These are phyloP conservation scores for Phlebopus sp. DNA, from an alignment of 1,284 basidiomycete genomes.

Conservation along the genomic window DNA sequence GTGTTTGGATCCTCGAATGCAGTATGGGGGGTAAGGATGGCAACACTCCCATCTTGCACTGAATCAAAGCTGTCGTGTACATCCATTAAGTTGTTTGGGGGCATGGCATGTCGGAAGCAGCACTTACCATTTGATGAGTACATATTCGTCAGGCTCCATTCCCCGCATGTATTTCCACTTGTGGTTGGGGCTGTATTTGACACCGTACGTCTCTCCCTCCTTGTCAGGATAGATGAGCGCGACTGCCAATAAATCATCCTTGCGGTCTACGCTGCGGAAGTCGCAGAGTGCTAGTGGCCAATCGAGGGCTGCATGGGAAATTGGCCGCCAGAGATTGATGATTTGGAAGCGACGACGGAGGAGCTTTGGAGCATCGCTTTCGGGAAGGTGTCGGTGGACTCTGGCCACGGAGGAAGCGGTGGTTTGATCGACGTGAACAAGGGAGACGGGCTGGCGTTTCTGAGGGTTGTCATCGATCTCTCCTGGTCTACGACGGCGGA, in stretches of 20 bases:
- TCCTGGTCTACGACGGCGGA: slow-evolving; percentile 44
- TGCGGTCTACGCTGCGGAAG: slow-evolving; percentile 43
- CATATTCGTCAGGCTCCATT: slow-evolving; percentile 31
- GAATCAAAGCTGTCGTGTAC: slow-evolving; percentile 17
- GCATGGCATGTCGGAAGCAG: neutral
- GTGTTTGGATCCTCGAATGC: slow-evolving; percentile 30
- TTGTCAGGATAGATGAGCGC: slow-evolving; percentile 43
- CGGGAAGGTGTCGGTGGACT: slow-evolving; percentile 52
- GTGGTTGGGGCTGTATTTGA: slow-evolving; percentile 25
- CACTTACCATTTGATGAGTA: slow-evolving; percentile 35
- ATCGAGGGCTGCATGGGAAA: slow-evolving; percentile 47
- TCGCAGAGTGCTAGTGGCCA: slow-evolving; percentile 60
- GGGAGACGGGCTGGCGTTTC: slow-evolving; percentile 48
- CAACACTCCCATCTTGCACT: slow-evolving; percentile 14
- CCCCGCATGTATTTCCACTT: slow-evolving; percentile 37
- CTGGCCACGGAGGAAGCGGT: slow-evolving; percentile 43
- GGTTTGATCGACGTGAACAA: slow-evolving; percentile 56
- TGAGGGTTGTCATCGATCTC: slow-evolving; percentile 38
- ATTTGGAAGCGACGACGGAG: slow-evolving; percentile 54
- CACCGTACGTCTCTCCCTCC: slow-evolving; percentile 34
- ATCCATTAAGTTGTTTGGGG: neutral
- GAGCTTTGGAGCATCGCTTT: slow-evolving; percentile 38
- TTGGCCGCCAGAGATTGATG: slow-evolving; percentile 66
- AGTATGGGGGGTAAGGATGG: slow-evolving; percentile 31
- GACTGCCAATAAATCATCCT: slow-evolving; percentile 44